These are phyloP conservation scores for Fusarium drepaniforme DNA, from an alignment of 2,329 filamentous ascomycete genomes.

Conservation along the genomic window DNA sequence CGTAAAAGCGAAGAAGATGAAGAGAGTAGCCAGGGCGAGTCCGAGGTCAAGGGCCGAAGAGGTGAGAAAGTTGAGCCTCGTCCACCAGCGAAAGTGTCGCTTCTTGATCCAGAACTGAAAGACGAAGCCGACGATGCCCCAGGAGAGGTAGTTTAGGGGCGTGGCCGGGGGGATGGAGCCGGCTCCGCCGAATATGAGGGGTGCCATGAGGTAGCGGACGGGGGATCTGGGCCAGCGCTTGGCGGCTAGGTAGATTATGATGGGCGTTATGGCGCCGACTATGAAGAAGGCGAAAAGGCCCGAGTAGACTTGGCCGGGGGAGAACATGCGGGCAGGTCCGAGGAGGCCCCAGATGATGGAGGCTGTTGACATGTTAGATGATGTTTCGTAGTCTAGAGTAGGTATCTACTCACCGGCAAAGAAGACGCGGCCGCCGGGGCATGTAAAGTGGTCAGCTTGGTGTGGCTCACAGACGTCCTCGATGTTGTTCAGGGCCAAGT, in stretches of 20 bases:
- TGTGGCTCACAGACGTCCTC: conserved; percentile 70
- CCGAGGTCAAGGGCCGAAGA: conserved; percentile 78
- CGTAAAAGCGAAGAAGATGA: conserved; percentile 78
- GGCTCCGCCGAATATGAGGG: conserved; percentile 72
- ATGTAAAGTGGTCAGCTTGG: conserved; percentile 71
- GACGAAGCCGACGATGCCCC: conserved; percentile 77
- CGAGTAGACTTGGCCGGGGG: conserved; percentile 71
- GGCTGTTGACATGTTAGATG: conserved; percentile 49
- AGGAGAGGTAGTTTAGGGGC: conserved; percentile 80
- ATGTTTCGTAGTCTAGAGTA: background rate
- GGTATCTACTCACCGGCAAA: conserved; percentile 63
- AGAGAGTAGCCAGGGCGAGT: conserved; percentile 73
- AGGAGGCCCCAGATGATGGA: conserved; percentile 78
- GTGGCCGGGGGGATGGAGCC: conserved; percentile 74
- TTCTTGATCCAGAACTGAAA: conserved; percentile 78
- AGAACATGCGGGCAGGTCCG: conserved; percentile 73
- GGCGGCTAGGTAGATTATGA: conserved; percentile 63
- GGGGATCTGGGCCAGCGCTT: conserved; percentile 65
- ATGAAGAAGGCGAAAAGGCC: conserved; percentile 71
- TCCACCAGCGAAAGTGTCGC: conserved; percentile 77
- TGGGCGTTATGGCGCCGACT: conserved; percentile 65
- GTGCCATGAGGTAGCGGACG: conserved; percentile 68
- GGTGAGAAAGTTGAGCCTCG: conserved; percentile 78
- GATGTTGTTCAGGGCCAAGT: conserved; percentile 72
- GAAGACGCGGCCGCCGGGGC: conserved; percentile 73